Evolutionary conservation across 371 early-diverging fungal species (phyloP).

Genomic region (Mucor irregularis): DNA sequence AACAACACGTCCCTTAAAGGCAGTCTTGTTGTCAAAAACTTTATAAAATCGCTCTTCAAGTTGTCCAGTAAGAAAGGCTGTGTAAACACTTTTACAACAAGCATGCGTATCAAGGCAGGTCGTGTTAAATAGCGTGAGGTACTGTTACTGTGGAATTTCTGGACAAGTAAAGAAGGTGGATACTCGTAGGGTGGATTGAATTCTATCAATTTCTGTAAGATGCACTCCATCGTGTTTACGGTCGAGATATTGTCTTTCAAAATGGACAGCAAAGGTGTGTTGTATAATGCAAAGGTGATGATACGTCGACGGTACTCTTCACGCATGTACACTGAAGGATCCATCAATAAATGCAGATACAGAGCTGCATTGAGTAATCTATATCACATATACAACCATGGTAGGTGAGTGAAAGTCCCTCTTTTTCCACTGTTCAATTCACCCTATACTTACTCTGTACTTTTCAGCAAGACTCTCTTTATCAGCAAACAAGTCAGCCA

Average conservation of each 20-base stretch:
- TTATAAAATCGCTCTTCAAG: background rate
- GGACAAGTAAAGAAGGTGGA: constrained; percentile 2
- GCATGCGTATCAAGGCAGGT: background rate
- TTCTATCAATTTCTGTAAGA: constrained; percentile 3
- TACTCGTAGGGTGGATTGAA: constrained; percentile 16
- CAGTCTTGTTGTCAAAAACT: no score
- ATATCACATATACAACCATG: no score
- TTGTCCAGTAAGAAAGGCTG: constrained; percentile 31
- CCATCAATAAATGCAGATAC: no score
- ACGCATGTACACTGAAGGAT: no score
- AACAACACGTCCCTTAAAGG: constrained; percentile 18
- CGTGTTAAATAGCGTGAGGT: constrained; percentile 10
- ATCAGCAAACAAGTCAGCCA: constrained; percentile 25
- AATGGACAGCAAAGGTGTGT: background rate
- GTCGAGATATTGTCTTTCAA: background rate
- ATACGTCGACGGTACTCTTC: constrained; percentile 10
- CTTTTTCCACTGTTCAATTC: background rate
- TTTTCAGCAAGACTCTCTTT: constrained; percentile 21
- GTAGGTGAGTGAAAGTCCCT: no score
- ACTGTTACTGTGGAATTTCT: background rate
- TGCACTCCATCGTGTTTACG: background rate
- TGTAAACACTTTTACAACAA: constrained; percentile 8
- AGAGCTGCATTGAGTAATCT: no score
- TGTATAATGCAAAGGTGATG: constrained; percentile 10
- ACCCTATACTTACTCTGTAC: background rate